Evolutionary conservation across 202 grass and related monocot species (phyloP).

Genomic region (Brachypodium distachyon): DNA sequence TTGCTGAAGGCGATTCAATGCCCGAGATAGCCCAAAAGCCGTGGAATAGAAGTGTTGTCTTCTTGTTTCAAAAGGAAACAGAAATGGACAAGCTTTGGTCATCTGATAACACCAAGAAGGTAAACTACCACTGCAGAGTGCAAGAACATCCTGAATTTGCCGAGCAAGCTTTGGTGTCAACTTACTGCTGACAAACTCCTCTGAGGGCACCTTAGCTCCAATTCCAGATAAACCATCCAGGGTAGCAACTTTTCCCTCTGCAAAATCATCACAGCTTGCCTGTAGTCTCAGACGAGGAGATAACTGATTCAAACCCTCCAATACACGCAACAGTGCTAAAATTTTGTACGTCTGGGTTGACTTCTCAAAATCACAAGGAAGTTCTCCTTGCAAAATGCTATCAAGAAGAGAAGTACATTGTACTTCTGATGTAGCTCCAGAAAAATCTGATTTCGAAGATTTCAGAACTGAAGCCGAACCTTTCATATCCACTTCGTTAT

Average conservation of each 20-base stretch:
- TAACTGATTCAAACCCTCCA: constrained; percentile 75
- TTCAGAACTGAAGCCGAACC: constrained; percentile 34
- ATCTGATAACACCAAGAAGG: constrained; percentile 90
- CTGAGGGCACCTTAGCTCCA: constrained; percentile 38
- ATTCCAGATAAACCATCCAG: constrained; percentile 36
- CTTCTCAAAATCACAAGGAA: constrained; percentile 74
- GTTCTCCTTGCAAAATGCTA: constrained; percentile 73
- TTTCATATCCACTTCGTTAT: constrained; percentile 35
- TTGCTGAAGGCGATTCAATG: constrained; percentile 88
- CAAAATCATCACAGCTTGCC: constrained; percentile 56
- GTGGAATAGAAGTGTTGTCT: constrained; percentile 91
- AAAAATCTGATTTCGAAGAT: constrained; percentile 43
- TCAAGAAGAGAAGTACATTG: constrained; percentile 49
- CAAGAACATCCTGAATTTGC: constrained; percentile 90
- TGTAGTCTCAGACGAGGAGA: constrained; percentile 55
- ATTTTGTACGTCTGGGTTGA: constrained; percentile 66
- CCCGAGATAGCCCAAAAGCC: constrained; percentile 82
- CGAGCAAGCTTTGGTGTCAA: constrained; percentile 81
- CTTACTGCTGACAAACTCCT: constrained; percentile 82
- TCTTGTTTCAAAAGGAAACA: constrained; percentile 86
- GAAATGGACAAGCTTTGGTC: constrained; percentile 77
- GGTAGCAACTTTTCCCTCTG: constrained; percentile 36
- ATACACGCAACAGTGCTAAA: constrained; percentile 61
- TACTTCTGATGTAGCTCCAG: constrained; percentile 12
- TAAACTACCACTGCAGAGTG: constrained; percentile 80